Evolutionary conservation across 2,329 filamentous ascomycete species (phyloP).

Genomic region (Beauveria sp.): DNA sequence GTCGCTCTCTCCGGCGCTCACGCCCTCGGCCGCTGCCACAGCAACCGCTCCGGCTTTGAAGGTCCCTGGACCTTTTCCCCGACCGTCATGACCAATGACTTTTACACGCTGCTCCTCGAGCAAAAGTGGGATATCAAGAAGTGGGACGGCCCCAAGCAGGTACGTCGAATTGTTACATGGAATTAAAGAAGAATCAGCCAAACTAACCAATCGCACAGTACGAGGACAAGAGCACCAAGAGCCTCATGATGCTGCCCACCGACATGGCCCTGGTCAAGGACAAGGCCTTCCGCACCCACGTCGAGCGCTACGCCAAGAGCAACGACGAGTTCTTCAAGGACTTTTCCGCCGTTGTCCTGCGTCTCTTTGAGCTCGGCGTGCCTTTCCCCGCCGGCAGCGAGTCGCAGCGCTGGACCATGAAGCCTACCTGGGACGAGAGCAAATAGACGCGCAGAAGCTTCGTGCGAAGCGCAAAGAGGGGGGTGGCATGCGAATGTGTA

Average conservation of each 20-base stretch:
- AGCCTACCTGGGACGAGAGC: constrained; percentile 38
- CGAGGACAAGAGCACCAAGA: constrained; percentile 80
- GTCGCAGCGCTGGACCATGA: constrained; percentile 53
- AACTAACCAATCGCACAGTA: constrained; percentile 35
- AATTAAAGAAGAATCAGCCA: background rate
- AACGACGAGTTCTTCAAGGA: constrained; percentile 90
- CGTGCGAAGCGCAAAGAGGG: no score
- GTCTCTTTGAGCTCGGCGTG: constrained; percentile 90
- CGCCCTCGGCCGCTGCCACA: constrained; percentile 83
- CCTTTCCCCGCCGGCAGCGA: constrained; percentile 65
- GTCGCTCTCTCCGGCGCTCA: constrained; percentile 83
- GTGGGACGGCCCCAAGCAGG: constrained; percentile 80
- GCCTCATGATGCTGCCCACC: constrained; percentile 94
- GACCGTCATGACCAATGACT: constrained; percentile 90
- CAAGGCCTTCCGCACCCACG: constrained; percentile 72
- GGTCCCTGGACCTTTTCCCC: constrained; percentile 92
- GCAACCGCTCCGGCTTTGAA: constrained; percentile 77
- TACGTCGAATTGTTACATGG: constrained; percentile 22
- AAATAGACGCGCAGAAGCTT: constrained; percentile 12
- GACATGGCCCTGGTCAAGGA: constrained; percentile 84
- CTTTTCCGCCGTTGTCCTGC: constrained; percentile 69
- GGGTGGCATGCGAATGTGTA: background rate
- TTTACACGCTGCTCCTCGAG: constrained; percentile 75
- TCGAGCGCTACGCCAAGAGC: constrained; percentile 86
- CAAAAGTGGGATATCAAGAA: constrained; percentile 92